Evolutionary conservation across 192 early-diverging fungal species (phyloP).

Genomic region (Neocallimastix lanati): DNA sequence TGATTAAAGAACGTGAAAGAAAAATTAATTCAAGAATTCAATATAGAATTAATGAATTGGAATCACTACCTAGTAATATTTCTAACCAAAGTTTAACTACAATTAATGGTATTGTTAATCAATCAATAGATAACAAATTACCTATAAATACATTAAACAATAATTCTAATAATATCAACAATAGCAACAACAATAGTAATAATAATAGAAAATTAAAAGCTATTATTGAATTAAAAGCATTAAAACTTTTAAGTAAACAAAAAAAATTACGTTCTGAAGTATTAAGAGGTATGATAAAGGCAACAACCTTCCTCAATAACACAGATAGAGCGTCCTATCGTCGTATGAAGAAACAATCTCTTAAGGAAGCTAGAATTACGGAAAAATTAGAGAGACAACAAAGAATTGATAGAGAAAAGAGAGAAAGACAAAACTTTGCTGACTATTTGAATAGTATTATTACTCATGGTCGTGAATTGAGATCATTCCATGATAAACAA

Average conservation of each 20-base stretch:
- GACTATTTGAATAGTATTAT: constrained; percentile 62
- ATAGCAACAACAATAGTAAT: constrained; percentile 8
- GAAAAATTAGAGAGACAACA: constrained; percentile 82
- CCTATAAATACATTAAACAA: neutral
- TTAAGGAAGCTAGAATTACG: constrained; percentile 69
- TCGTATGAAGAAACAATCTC: constrained; percentile 61
- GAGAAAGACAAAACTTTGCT: constrained; percentile 59
- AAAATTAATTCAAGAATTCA: constrained; percentile 46
- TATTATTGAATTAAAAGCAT: constrained; percentile 72
- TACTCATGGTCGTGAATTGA: constrained; percentile 42
- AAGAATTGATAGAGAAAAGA: constrained; percentile 64
- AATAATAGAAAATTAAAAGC: constrained; percentile 50
- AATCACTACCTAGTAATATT: constrained; percentile 43
- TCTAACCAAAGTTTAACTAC: constrained; percentile 27
- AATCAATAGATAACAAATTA: neutral
- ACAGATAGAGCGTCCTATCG: constrained; percentile 57
- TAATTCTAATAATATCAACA: too few relatives aligned
- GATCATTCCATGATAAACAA: constrained; percentile 43
- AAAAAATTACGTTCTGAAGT: constrained; percentile 54
- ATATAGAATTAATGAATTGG: constrained; percentile 63
- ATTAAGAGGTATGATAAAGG: constrained; percentile 44
- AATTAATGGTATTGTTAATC: neutral
- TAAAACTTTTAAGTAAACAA: constrained; percentile 64
- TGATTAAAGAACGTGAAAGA: constrained; percentile 62
- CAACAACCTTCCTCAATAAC: constrained; percentile 62